Evolutionary conservation across 257 asterid genomes (phyloP).

Genomic region (Verbascum thapsus): DNA sequence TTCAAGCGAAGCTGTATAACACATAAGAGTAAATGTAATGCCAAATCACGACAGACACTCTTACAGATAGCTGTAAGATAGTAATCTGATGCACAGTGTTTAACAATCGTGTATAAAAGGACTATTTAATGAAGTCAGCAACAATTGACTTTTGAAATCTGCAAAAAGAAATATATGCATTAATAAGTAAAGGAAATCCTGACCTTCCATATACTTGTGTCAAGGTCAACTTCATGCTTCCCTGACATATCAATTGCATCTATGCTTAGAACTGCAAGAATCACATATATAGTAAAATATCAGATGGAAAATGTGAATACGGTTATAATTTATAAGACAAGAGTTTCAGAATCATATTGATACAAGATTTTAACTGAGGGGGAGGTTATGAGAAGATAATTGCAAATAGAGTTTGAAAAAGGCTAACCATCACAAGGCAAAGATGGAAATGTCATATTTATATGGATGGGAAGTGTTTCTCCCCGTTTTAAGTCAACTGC

Average conservation of each 20-base stretch:
- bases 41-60: conserved; percentile 4
- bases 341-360: conserved; percentile 11
- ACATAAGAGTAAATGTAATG: conserved; percentile 33
- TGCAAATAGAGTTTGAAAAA: conserved; percentile 22
- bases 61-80: too few relatives aligned
- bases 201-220: conserved; percentile 98
- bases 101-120: conserved; percentile 9
- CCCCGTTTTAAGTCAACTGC: conserved; percentile 93
- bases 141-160: neutral
- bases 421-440: conserved; percentile 96
- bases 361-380: neutral
- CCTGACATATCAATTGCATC: conserved; percentile 99
- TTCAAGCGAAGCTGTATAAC: conserved; percentile 88
- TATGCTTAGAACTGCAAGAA: conserved; percentile 77
- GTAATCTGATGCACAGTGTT: conserved; percentile 4
- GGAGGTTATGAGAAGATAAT: conserved; percentile 7
- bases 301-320: conserved; percentile 17
- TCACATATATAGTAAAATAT: conserved; percentile 17
- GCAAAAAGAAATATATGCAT: conserved; percentile 2
- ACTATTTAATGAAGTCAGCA: neutral
- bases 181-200: conserved; percentile 28
- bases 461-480: conserved; percentile 95
- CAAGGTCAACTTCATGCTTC: conserved; percentile 99
- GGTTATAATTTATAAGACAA: neutral
- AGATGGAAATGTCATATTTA: conserved; percentile 94